phyloP scores from a whole-genome alignment of 1,284 basidiomycete genomes.

The Ceratobasidium sp. region DNA sequence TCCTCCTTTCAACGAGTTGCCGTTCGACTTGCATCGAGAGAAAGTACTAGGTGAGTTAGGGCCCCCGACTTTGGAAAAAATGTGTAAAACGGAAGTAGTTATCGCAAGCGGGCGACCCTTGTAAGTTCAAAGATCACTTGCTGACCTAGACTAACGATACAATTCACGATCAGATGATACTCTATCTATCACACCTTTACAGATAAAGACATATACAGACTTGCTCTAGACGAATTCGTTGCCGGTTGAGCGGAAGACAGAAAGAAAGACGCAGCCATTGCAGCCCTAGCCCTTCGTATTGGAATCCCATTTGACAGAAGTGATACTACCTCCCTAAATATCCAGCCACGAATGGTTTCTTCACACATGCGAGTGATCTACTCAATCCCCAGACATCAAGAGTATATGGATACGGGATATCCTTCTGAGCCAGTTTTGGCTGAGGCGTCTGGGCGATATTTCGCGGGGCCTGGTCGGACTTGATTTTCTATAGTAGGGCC shows the following conservation, averaged over 20 bases:
- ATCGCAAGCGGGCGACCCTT: not conserved
- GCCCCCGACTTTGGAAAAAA: not conserved
- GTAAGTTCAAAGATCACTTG: not conserved
- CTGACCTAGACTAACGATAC: too few species aligned
- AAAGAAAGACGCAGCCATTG: too few species aligned
- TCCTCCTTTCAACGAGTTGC: constrained; percentile 4
- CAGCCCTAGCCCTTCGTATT: too few species aligned
- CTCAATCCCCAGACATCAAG: constrained; percentile 40
- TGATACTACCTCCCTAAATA: not conserved
- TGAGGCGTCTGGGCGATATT: constrained; percentile 42
- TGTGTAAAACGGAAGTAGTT: not conserved
- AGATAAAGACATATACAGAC: too few species aligned
- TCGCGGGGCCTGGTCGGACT: not conserved
- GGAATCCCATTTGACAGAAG: too few species aligned
- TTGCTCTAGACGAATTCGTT: too few species aligned
- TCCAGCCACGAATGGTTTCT: constrained; percentile 1
- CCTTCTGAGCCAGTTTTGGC: constrained; percentile 44
- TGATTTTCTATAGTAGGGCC: not conserved
- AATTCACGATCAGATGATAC: too few species aligned
- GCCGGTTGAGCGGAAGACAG: too few species aligned
- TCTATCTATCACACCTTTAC: too few species aligned
- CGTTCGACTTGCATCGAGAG: not conserved
- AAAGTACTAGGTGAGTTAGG: not conserved
- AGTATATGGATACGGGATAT: constrained; percentile 39
- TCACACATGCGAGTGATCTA: constrained; percentile 39